Evolutionary conservation across 1,139 yeast genomes (phyloP), one percentile per base, ranked within the genome.

Genomic region (Blastobotrys buckinghamii): DNA sequence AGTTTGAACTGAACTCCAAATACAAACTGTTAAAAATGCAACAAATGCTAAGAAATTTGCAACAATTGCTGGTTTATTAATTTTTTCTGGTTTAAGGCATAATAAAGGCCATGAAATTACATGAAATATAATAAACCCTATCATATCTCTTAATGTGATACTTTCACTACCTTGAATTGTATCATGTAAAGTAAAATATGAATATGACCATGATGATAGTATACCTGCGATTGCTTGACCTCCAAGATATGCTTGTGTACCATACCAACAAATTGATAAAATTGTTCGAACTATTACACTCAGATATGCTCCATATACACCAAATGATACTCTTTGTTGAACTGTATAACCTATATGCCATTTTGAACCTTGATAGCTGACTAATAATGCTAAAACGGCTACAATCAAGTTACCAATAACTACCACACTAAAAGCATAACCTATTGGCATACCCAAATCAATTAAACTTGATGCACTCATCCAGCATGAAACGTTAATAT

Each of bases 391-490:
- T 29, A 56, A 38, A 13, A 47, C 43, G 6, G 55, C 48, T n/a
- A 60, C 48, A 15, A 62, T 44, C 36, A 53, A 45, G 37, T 60
- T 56, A 8, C 57, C 62, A 20, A 68, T 39, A 17, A 65, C 61
- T 16, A 68, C 52, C 2, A 66, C 64, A n/a, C 70, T 71, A 64
- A 68, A 67, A 2, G 69, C 51, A 40, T 66, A 65, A 19, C 63
- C 64, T 33, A 67, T 62, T 38, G 64, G 63, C 22, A 61, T 52
- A n/a, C 66, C 65, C 16, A 60, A 48, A 9, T 57, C 53, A 17
- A 62, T 48, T 17, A 61, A 50, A 6, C 63, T 51, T 7, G 64
- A 56, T 24, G 60, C 61, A 7, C 60, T 58, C 42, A 55, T 55
- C 63, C 63, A 61, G 5, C 60, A 52, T 12, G 57, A 51, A 9